These are phyloP conservation scores for Venturia asperata DNA, from an alignment of 2,329 filamentous ascomycete species.

Conservation along the genomic window DNA sequence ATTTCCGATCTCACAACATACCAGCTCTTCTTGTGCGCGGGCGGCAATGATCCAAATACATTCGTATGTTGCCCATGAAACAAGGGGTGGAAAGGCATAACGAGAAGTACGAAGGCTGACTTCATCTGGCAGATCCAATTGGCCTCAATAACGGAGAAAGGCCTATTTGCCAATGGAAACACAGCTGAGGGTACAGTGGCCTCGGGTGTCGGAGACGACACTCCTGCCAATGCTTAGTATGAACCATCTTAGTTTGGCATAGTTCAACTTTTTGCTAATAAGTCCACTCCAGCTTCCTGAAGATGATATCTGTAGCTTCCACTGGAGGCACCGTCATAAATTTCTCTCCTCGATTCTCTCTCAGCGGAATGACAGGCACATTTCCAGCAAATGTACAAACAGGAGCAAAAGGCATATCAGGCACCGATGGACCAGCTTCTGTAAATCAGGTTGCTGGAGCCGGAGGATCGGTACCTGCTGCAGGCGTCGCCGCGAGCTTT, in stretches of 20 bases:
- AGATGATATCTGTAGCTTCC: slow-evolving; percentile 49
- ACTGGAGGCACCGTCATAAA: slow-evolving; percentile 51
- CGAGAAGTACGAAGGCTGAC: slow-evolving; percentile 17
- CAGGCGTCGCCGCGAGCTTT: slow-evolving; percentile 27
- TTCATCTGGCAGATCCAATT: slow-evolving; percentile 35
- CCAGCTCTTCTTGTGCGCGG: slow-evolving; percentile 53
- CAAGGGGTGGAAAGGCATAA: slow-evolving; percentile 18
- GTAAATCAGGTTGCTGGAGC: slow-evolving; percentile 25
- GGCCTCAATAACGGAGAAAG: slow-evolving; percentile 33
- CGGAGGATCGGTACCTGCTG: slow-evolving; percentile 21
- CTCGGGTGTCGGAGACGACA: slow-evolving; percentile 35
- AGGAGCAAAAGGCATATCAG: slow-evolving; percentile 25
- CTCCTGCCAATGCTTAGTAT: slow-evolving; percentile 50
- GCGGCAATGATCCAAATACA: slow-evolving; percentile 46
- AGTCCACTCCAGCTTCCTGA: slow-evolving; percentile 44
- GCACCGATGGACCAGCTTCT: slow-evolving; percentile 28
- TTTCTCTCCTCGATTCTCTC: slow-evolving; percentile 58
- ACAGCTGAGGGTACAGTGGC: slow-evolving; percentile 40
- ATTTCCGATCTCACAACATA: slow-evolving; percentile 48
- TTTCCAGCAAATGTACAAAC: slow-evolving; percentile 44
- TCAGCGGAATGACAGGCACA: slow-evolving; percentile 56
- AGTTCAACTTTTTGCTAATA: slow-evolving; percentile 11
- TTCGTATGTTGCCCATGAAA: slow-evolving; percentile 18
- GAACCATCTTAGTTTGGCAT: slow-evolving; percentile 24
- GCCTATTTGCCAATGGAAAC: slow-evolving; percentile 35